phyloP scores from a whole-genome alignment of 331 rosid species.

The Quercus lobata region DNA sequence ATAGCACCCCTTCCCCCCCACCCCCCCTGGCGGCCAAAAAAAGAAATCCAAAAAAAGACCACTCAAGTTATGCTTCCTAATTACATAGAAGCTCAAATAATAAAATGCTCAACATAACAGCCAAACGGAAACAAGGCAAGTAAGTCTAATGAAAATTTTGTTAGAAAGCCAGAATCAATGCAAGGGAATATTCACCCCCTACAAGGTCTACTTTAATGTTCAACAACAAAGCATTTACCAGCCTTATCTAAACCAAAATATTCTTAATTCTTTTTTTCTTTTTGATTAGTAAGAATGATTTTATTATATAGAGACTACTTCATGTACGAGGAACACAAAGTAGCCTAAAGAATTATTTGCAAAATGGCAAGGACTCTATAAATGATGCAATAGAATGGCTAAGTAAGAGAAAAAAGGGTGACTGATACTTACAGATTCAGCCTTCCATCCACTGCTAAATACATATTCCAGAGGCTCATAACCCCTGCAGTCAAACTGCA shows the following conservation, averaged over 20 bases:
- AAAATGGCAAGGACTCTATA: too few species aligned
- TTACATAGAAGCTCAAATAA: too few species aligned
- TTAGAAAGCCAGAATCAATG: neutral
- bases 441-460: conserved; percentile 73
- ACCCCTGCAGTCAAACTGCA: conserved; percentile 88
- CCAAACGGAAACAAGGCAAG: neutral
- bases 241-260: neutral
- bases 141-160: neutral
- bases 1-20: too few species aligned
- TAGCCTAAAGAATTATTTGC: too few species aligned
- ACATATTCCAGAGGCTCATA: conserved; percentile 63
- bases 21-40: neutral
- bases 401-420: neutral
- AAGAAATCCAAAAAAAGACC: neutral
- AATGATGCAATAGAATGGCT: too few species aligned
- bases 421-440: conserved; percentile 72
- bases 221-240: neutral
- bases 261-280: neutral
- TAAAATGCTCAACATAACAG: neutral
- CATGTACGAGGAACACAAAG: too few species aligned
- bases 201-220: neutral
- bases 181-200: neutral
- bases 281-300: too few species aligned
- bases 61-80: neutral
- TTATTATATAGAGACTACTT: too few species aligned